phyloP scores from a whole-genome alignment of 768 basidiomycete species.

The Pleurotus salmoneostramineus region DNA sequence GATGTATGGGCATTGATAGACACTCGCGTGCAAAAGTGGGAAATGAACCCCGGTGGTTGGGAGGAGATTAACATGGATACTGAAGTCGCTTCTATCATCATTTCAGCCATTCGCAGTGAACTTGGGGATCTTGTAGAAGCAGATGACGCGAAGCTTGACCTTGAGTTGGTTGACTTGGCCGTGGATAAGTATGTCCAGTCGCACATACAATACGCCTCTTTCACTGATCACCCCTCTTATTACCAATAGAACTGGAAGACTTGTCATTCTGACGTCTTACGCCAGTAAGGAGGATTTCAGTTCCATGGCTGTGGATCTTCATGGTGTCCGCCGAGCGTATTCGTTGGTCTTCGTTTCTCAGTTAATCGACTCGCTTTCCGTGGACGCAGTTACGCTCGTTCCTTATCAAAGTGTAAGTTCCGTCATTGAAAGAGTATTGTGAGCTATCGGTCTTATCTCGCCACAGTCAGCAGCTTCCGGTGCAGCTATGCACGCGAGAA shows the following conservation, averaged over 20 bases:
- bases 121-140: slow-evolving; percentile 31
- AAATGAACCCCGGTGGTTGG: slow-evolving; percentile 62
- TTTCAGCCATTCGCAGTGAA: slow-evolving; percentile 40
- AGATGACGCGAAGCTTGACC: slow-evolving; percentile 50
- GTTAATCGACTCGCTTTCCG: slow-evolving; percentile 35
- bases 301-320: slow-evolving; percentile 30
- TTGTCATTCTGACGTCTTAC: slow-evolving; percentile 67
- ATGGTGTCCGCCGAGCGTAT: slow-evolving; percentile 58
- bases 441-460: not conserved
- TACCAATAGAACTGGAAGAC: slow-evolving; percentile 36
- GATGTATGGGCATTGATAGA: slow-evolving; percentile 70
- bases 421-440: not conserved
- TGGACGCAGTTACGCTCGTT: slow-evolving; percentile 50
- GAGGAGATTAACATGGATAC: slow-evolving; percentile 58
- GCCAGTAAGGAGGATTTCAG: slow-evolving; percentile 49
- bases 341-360: slow-evolving; percentile 51
- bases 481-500: slow-evolving; percentile 68
- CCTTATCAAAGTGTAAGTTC: slow-evolving; percentile 73
- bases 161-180: slow-evolving; percentile 72
- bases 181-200: slow-evolving; percentile 44
- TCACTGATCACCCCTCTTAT: too few relatives aligned
- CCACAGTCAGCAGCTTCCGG: slow-evolving; percentile 59
- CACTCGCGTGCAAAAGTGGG: slow-evolving; percentile 69
- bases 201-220: too few relatives aligned
- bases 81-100: slow-evolving; percentile 49